Conservation (phyloP, 192 early-diverging fungal genomes). For the Pilaira anomala region DNA sequence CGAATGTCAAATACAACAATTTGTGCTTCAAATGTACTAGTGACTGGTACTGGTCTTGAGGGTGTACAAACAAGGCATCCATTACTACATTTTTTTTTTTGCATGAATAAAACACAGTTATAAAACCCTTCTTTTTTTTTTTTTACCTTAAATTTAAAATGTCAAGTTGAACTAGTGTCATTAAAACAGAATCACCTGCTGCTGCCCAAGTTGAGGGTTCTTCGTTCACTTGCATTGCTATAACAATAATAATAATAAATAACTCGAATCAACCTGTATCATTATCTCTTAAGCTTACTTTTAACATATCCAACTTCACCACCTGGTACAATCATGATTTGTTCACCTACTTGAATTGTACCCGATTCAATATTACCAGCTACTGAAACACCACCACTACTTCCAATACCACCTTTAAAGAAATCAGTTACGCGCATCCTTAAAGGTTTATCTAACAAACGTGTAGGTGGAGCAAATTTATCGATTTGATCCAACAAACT, state of each 20-base stretch:
- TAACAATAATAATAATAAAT: slow-evolving; percentile 2
- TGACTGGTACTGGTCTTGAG: slow-evolving; percentile 66
- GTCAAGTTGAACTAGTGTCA: slow-evolving; percentile 72
- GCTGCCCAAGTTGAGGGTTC: slow-evolving; percentile 81
- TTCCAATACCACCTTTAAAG: slow-evolving; percentile 84
- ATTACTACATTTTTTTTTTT: slow-evolving; percentile 36
- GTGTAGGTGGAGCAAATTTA: slow-evolving; percentile 69
- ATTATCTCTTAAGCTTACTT: slow-evolving; percentile 41
- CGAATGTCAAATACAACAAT: slow-evolving; percentile 93
- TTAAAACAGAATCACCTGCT: slow-evolving; percentile 86
- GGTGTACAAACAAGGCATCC: slow-evolving; percentile 84
- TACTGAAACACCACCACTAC: slow-evolving; percentile 71
- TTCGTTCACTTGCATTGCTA: slow-evolving; percentile 73
- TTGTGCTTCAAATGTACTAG: slow-evolving; percentile 75
- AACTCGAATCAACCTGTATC: background rate
- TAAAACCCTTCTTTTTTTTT: background rate
- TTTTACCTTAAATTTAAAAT: slow-evolving; percentile 65
- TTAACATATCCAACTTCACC: slow-evolving; percentile 73
- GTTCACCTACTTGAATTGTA: slow-evolving; percentile 83
- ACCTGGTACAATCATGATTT: slow-evolving; percentile 78
- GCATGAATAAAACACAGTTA: background rate
- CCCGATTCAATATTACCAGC: slow-evolving; percentile 88
- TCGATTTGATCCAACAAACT: slow-evolving; percentile 73
- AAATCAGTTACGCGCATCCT: slow-evolving; percentile 84
- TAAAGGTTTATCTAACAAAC: slow-evolving; percentile 78